A percentile compares a stretch with the other conserved stretches of the same genome.
These are phyloP conservation scores for Misopates orontium DNA, from an alignment of 257 asterid genomes.

Conservation along the genomic window DNA sequence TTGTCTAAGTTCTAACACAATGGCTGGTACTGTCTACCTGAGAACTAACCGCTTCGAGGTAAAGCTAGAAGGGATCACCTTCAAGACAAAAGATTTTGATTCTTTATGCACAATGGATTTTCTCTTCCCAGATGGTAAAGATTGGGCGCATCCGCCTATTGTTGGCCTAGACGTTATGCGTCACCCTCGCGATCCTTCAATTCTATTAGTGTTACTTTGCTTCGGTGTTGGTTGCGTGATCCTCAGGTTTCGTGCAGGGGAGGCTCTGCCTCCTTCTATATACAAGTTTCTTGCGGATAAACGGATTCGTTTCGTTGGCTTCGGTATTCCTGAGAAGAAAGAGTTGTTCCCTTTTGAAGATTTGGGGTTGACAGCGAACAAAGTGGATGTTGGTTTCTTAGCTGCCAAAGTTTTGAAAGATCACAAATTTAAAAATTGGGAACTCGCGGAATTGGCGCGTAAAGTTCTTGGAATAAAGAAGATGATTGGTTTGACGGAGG, in stretches of 20 bases:
- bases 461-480: slow-evolving; percentile 68
- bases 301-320: slow-evolving; percentile 74
- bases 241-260: slow-evolving; percentile 62
- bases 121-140: slow-evolving; percentile 66
- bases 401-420: slow-evolving; percentile 57
- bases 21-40: slow-evolving; percentile 80
- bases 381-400: slow-evolving; percentile 63
- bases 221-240: slow-evolving; percentile 84
- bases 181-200: slow-evolving; percentile 77
- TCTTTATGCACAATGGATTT: slow-evolving; percentile 63
- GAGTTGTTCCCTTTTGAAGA: slow-evolving; percentile 68
- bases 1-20: slow-evolving; percentile 10
- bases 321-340: slow-evolving; percentile 72
- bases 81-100: slow-evolving; percentile 76
- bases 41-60: slow-evolving; percentile 77
- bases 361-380: slow-evolving; percentile 46
- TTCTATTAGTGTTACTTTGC: slow-evolving; percentile 54
- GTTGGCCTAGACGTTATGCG: slow-evolving; percentile 86
- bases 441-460: slow-evolving; percentile 57
- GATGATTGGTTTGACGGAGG: slow-evolving; percentile 68
- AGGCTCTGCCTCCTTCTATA: slow-evolving; percentile 46
- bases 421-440: slow-evolving; percentile 55
- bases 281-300: slow-evolving; percentile 56
- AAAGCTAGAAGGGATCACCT: slow-evolving; percentile 82
- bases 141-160: slow-evolving; percentile 64